Evolutionary conservation across 805 yeast genomes (phyloP), one percentile per base, ranked within the genome.

Genomic region (Suhomyces emberorum): DNA sequence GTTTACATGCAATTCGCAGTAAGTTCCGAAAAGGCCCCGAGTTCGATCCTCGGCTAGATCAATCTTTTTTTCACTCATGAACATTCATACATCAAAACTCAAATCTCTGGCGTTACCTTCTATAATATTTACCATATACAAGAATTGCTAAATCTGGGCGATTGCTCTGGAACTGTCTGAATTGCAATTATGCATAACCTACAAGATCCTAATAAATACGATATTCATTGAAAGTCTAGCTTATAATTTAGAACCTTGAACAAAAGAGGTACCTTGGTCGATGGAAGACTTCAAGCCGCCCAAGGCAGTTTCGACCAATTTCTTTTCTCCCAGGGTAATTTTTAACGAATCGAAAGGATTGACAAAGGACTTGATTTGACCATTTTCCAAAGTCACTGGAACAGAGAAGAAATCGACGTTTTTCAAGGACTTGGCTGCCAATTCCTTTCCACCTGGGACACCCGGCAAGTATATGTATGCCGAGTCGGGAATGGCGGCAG

Each of bases 391-490:
- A 16, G 52, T 46, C 9, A 74, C 69, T 3, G 79, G 80, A 15
- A 73, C 65, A 4, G 77, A 67, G 47, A 74, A 74, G 52, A 64
- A 74, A 5, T 63, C 69, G 15, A 61, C 63, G 3, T 69, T 64
- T 20, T 67, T 55, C 38, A 65, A 59, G 40, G 55, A 43, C 31
- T 57, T 55, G 9, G 58, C 34, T 8, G 70, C 59, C 29, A 74
- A 60, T 33, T 56, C 52, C 22, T 61, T 51, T 22, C 83, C 86
- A 30, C 72, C 67, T 26, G 61, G 61, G 16, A 76, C 51, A 14
- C 77, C 80, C 10, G 77, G 76, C 44, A 83, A 70, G 52, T 76
- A 76, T 21, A 75, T 56, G 50, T 67, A 75, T 3, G 78, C 65
- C 7, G 76, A 67, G 43, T 75, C 79, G 4, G 74, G 69, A 12